Base-by-base conservation (phyloP, 768 basidiomycete species). In the Mycena rosella region DNA sequence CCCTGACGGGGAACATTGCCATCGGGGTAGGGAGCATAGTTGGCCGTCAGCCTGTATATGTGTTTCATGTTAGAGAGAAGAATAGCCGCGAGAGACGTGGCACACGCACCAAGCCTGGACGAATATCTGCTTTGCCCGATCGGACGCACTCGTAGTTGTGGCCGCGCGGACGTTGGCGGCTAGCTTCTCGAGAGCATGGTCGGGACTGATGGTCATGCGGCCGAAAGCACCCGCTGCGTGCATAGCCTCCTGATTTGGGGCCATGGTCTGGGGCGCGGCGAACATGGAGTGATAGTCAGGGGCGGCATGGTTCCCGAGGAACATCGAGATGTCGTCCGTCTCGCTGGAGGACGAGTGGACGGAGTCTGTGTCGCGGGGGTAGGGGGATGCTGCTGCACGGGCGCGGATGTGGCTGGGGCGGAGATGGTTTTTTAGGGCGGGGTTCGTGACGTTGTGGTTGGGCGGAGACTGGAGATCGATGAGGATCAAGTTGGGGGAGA, bases 1-100 rank as follows among this genome's bases (percentile, higher is more conserved):
- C 95, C 96, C 76, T 97, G 96, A 58, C 96, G 90, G 49, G 96
- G 94, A 38, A 96, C 96, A 78, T 96, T 96, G 38, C 95, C 95
- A 79, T 96, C 95, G 47, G 93, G 93, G 78, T 94, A 95, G 15
- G 94, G 92, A 6, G 94, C 92, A 79, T 96, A 96, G 79, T 95
- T 95, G 29, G 92, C 93, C 20, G 90, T 92, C 66, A 96, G 80
- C 94, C 94, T 60, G 69, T 54, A 58, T 54, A 67, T 49, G 26
- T 53, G 38, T 47, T 67, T 36, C 40, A 58, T 32, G 52, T 57
- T 48, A 65, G 55, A 63, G 42, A 57, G 42, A 57, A 24, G 22
- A 71, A 65, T 17, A 9, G 49, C 22, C 49, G 48, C 61, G 34
- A n/a, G 48, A 59, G 61, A 66, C 34, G 56, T 65, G 45, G 72